Base-by-base conservation (phyloP, 345 rosid genomes). In the Corchorus olitorius region DNA sequence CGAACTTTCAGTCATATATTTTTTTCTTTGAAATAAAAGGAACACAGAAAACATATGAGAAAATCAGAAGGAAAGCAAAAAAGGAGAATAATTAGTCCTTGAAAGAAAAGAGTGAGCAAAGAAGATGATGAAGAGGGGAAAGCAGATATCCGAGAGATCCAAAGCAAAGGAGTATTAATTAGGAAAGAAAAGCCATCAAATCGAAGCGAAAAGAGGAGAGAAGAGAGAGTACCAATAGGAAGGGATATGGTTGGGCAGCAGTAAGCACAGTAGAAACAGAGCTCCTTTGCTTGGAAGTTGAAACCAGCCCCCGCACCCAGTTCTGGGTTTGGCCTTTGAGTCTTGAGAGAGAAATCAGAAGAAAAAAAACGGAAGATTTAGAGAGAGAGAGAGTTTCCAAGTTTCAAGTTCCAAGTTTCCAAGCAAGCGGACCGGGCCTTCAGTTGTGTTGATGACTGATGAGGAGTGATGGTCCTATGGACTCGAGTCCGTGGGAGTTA, bases 131-230 rank as follows among this genome's bases (percentile, higher is more conserved):
- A 77, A 70, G 17, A 48, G 46, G 11, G 41, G 43, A 37, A 33
- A 75, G 22, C 85, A 87, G 93, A 90, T 88, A 92, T 85, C 76
- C 85, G 65, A 74, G 80, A 84, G 91, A 88, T 86, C 91, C 83
- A 74, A 71, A 78, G 67, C 52, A 82, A 41, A 19, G 68, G 45
- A 74, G 62, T 3, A 85, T 59, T 56, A 37, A 55, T 63, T 70
- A 62, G 76, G 52, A 14, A 69, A 78, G 73, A 56, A 12, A 11
- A 34, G 64, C 56, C 58, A 78, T 13, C 16, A 52, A 74, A 19
- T 9, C 17, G 5, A 19, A 73, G 41, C 46, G 6, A 76, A 59
- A 73, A 9, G 33, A 41, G 59, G 54, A 54, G 56, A 20, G 58
- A 27, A 68, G 72, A 78, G 68, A 80, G 46, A 69, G 67, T 75